Evolutionary conservation across 148 eudicot species (phyloP).

Genomic region (Mesembryanthemum crystallinum): DNA sequence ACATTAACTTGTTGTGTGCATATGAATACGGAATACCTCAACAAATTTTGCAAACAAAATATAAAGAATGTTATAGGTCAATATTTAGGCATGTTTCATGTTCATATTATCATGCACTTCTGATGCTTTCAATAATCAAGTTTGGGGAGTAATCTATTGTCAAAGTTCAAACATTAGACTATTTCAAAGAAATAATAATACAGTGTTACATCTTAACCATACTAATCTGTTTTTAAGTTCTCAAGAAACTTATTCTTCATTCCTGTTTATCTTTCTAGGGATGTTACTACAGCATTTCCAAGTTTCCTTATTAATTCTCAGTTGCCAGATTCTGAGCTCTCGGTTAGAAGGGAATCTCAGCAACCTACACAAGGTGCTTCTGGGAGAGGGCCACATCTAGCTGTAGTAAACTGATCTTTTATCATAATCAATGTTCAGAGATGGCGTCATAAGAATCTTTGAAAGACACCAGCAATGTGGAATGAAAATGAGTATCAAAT

Average conservation of each 20-base stretch:
- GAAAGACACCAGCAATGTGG: not conserved
- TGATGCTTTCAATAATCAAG: too few relatives aligned
- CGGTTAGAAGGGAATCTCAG: not conserved
- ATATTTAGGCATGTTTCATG: too few relatives aligned
- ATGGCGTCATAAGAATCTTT: too few relatives aligned
- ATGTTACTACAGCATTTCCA: conserved; percentile 16
- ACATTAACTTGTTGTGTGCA: too few relatives aligned
- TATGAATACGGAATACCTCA: too few relatives aligned
- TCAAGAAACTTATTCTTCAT: not conserved
- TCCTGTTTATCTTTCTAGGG: conserved; percentile 3
- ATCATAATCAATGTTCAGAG: too few relatives aligned
- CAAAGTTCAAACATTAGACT: not conserved
- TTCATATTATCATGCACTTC: too few relatives aligned
- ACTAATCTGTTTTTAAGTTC: not conserved
- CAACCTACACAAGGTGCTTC: not conserved
- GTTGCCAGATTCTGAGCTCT: conserved; percentile 1
- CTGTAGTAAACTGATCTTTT: not conserved
- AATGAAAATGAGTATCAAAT: not conserved
- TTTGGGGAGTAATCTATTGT: too few relatives aligned
- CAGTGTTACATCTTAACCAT: not conserved
- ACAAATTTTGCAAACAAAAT: too few relatives aligned
- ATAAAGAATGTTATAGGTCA: too few relatives aligned
- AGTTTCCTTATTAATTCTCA: conserved; percentile 2
- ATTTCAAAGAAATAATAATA: too few relatives aligned
- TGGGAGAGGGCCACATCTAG: not conserved